Evolutionary conservation across 768 basidiomycete genomes (phyloP).

Genomic region (Cytidiella melzeri): DNA sequence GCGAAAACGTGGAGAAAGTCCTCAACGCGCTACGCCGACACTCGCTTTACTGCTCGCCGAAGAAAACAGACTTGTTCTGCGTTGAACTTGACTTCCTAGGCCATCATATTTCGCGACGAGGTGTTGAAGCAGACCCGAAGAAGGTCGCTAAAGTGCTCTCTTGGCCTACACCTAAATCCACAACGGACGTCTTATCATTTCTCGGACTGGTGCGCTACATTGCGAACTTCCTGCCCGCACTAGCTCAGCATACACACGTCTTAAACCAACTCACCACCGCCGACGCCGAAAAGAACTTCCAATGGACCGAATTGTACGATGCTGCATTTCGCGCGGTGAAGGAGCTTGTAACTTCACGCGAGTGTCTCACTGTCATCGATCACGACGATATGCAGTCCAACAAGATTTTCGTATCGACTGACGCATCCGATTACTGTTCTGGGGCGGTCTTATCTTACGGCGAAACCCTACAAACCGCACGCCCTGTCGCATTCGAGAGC

Average conservation of each 20-base stretch:
- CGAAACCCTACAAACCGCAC: constrained; percentile 20
- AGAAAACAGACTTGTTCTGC: no score
- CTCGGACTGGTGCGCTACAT: constrained; percentile 28
- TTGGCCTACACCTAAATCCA: constrained; percentile 22
- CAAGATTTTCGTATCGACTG: constrained; percentile 30
- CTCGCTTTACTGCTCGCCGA: constrained; percentile 28
- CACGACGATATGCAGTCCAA: constrained; percentile 23
- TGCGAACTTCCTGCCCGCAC: constrained; percentile 21
- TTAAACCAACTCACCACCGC: constrained; percentile 25
- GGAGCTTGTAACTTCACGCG: constrained; percentile 16
- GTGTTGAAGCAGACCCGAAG: no score
- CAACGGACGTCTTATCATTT: constrained; percentile 20
- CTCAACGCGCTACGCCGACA: constrained; percentile 23
- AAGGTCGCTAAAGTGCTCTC: no score
- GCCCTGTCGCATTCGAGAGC: constrained; percentile 29
- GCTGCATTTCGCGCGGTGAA: constrained; percentile 33
- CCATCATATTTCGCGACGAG: no score
- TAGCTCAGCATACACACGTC: constrained; percentile 28
- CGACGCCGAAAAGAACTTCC: constrained; percentile 14
- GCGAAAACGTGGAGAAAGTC: constrained; percentile 23
- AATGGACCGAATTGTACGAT: constrained; percentile 25
- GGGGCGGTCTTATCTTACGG: constrained; percentile 28
- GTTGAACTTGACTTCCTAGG: no score
- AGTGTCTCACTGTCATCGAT: constrained; percentile 28
- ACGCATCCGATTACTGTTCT: no score